Base-by-base conservation (phyloP, 2,329 filamentous ascomycete genomes). In the Aspergillus sp. region DNA sequence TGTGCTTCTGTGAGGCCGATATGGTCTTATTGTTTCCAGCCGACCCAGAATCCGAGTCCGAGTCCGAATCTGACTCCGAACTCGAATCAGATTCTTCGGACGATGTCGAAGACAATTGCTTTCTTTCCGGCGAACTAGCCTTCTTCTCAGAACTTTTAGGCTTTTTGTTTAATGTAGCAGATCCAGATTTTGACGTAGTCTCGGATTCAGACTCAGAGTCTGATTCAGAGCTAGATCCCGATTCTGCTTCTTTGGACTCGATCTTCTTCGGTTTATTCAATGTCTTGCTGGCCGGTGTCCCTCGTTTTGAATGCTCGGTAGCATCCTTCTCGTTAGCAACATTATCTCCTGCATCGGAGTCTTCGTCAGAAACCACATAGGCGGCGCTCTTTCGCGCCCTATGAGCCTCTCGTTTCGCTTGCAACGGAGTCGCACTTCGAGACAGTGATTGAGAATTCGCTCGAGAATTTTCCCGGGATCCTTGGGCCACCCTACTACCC, bases 361-460 rank as follows among this genome's bases (percentile, higher is more conserved):
- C 59, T 12, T 62, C 59, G 14, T n/a, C 56, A 2, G 52, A 56
- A 7, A 54, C 33, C 11, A 62, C 59, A n/a, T 49, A 57, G 5
- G 31, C 24, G 2, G 45, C 12, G 40, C 59, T 62, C 46, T 55
- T 62, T 35, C 35, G 53, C 12, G 46, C 27, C 17, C 40, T 44
- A 23, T 33, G 21, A 6, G 14, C 19, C 40, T 40, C 19, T n/a
- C 21, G 11, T 7, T 37, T 45, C n/a, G 51, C 48, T 15, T 27
- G 24, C 24, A 12, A 17, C 7, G 46, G 51, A 7, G 51, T 43
- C 12, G 23, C 31, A 21, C 45, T 58, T 21, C 49, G 49, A 6
- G 46, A 35, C 21, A 43, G 4, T 43, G 40, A 43, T 12, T 17
- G 40, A 43, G 43, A 45, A 45, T 45, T 45, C 17, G 15, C n/a